Base-by-base conservation (phyloP, 176 grass and related monocot genomes). In the Chloris gayana region DNA sequence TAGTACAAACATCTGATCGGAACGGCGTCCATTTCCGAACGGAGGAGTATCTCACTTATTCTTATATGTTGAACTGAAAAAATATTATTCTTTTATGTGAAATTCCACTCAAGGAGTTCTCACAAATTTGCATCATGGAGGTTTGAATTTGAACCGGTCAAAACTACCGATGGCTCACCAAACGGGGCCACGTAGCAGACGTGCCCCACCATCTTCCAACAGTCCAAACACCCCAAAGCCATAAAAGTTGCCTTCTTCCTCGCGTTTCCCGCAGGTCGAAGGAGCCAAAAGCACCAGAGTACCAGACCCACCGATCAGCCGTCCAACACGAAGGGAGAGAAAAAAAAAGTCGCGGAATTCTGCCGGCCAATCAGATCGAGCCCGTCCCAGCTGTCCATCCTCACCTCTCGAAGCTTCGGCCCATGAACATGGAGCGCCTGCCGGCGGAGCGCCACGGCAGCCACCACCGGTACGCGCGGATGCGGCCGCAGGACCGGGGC, bases 341-440 rank as follows among this genome's bases (percentile, higher is more conserved):
- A 8, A 18, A 76, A 67, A 49, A 37, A 69, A 8, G 26, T 39
- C 67, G 66, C 25, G 17, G 25, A 25, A 73, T 59, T 74, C 64
- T 70, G 63, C 76, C 70, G 49, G 51, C 77, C 72, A 68, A 76
- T 84, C 82, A 69, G 87, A 81, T 85, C 77, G 65, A 59, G 24
- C 54, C 81, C 64, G 42, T 53, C 69, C 75, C 50, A 60, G 74
- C 77, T 74, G 69, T 21, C 9, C 41, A 17, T 27, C 77, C 64
- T 67, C 53, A 27, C 21, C 17, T 24, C 70, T 35, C 31, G 83
- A 73, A 77, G 54, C 47, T 67, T 82, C 82, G 45, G 46, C 34
- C 76, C 82, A 85, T 85, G 87, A 82, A 89, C 87, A 17, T 88
- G 70, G 87, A 85, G 70, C 87, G 82, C 11, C 87, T 80, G 31